Evolutionary conservation across 495 filamentous ascomycete genomes (phyloP), one percentile per base, ranked within the genome.

Genomic region (Aspergillus nidulans): DNA sequence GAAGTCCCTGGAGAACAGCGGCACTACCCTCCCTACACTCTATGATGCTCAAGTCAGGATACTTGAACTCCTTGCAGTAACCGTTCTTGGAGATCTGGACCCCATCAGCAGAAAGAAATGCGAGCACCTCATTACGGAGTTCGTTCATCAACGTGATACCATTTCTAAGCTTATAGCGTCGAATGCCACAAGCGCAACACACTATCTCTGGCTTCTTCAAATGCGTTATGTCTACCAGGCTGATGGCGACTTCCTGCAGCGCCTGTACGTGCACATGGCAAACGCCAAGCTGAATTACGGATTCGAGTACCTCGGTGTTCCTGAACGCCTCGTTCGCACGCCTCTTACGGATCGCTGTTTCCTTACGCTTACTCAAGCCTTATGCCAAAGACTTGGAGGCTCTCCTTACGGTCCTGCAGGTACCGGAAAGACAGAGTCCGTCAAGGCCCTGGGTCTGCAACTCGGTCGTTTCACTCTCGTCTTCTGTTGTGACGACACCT

Each of bases 351-450:
- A 99, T 65, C 87, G 95, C 43, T 99, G 94, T 74, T 99, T 97
- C 82, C 81, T 97, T 43, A 99, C 94, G 9, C 82, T 97, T 25
- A 97, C 91, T 18, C 94, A 97, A 75, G 94, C 94, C 6, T 80
- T 97, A 39, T 95, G 89, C 65, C 94, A 99, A 66, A 82, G 91
- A 64, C 82, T 99, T 38, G 94, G 94, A 71, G 94, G 94, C 41
- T 99, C 94, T 41, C 94, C 94, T 3, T 99, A 99, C 64, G 94
- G 94, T 24, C 94, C 94, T 36, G 94, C 94, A 38, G 94, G 94
- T 75, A 99, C 94, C n/a, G 94, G 94, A 66, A 99, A 99, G 72
- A 99, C 94, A 0, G 94, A 99, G 64, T 97, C 94, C 0, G 94
- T 99, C 63, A 99, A 99, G 72, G 94, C 94, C 24, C 80, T 99